These are phyloP conservation scores for Colletotrichum brevisporum DNA, from an alignment of 2,329 filamentous ascomycete species.

Conservation along the genomic window DNA sequence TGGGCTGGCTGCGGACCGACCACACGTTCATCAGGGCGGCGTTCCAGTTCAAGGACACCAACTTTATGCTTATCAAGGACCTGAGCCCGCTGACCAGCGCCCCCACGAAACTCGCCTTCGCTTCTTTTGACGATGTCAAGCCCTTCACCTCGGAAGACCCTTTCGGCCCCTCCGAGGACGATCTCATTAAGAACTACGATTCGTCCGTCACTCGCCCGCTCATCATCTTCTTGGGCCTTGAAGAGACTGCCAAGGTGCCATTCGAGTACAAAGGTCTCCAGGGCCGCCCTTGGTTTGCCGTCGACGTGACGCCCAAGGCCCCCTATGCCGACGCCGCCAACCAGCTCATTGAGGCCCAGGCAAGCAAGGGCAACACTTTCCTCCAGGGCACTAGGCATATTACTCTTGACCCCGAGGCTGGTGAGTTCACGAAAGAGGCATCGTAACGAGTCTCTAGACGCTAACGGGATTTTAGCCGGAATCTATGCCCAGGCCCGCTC, in stretches of 20 bases:
- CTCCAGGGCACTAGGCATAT: constrained; percentile 75
- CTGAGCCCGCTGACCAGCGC: constrained; percentile 77
- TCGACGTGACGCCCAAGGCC: constrained; percentile 86
- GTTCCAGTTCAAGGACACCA: constrained; percentile 74
- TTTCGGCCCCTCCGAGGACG: constrained; percentile 80
- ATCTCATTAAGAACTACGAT: constrained; percentile 80
- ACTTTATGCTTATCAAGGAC: constrained; percentile 84
- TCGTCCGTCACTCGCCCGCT: constrained; percentile 77
- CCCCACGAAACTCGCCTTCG: constrained; percentile 73
- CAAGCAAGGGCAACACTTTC: constrained; percentile 75
- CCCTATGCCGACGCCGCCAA: constrained; percentile 73
- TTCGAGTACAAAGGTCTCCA: constrained; percentile 79
- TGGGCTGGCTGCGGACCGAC: constrained; percentile 83
- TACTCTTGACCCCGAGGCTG: constrained; percentile 72
- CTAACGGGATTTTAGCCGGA: constrained; percentile 71
- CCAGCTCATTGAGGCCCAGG: constrained; percentile 54
- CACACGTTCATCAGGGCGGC: constrained; percentile 78
- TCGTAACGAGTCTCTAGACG: constrained; percentile 13
- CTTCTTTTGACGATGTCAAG: constrained; percentile 77
- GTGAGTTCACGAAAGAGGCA: constrained; percentile 56
- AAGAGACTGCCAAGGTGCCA: constrained; percentile 69
- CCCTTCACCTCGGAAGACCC: constrained; percentile 79
- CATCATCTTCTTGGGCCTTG: constrained; percentile 87
- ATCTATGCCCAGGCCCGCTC: constrained; percentile 92
- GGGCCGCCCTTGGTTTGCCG: constrained; percentile 88